Conservation (phyloP, 2,329 filamentous ascomycete genomes). For the Alternaria arborescens region DNA sequence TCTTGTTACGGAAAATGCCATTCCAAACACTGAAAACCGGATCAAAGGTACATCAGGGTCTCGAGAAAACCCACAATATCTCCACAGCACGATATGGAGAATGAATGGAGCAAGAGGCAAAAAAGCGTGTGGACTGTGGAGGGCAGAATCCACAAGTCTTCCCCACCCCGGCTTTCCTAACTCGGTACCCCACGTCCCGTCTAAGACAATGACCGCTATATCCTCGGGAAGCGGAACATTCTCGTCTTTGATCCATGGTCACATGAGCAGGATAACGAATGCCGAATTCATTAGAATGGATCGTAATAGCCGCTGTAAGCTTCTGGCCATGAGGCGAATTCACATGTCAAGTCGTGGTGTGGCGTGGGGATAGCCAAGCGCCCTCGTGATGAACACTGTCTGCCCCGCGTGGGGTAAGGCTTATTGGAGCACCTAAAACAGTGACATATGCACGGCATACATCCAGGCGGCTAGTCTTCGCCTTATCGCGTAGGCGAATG, state of each 20-base stretch:
- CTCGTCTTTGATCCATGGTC: not conserved
- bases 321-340: not conserved
- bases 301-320: not conserved
- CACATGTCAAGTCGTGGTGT: not conserved
- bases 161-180: not conserved
- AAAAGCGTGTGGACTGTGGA: not conserved
- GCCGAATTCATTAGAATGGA: not conserved
- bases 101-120: not conserved
- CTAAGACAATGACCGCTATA: not conserved
- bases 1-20: not conserved
- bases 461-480: not conserved
- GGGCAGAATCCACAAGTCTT: not conserved
- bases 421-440: not conserved
- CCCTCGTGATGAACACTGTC: not conserved
- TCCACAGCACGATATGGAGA: not conserved
- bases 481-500: not conserved
- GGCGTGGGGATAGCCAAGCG: not conserved
- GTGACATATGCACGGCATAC: conserved; percentile 4
- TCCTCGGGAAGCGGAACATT: not conserved
- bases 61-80: not conserved
- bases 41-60: not conserved
- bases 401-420: not conserved
- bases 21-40: not conserved
- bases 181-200: not conserved
- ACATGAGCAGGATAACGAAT: not conserved